phyloP scores from a whole-genome alignment of 2,329 filamentous ascomycete genomes.

The Fusarium temperatum region DNA sequence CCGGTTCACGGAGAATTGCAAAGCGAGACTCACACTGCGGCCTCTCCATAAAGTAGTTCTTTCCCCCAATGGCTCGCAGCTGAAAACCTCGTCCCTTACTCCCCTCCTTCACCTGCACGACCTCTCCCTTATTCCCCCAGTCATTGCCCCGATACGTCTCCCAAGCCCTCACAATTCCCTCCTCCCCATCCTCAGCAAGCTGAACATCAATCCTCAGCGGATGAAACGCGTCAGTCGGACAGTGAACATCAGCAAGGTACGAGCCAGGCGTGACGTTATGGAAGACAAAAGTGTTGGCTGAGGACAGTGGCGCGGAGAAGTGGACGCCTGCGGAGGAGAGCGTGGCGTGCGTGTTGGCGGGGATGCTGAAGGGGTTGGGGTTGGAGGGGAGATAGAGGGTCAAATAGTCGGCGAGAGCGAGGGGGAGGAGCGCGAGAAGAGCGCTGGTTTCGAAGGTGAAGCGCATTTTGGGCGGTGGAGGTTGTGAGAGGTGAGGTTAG shows the following conservation, averaged over 20 bases:
- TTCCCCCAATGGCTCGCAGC: constrained; percentile 67
- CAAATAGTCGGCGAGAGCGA: constrained; percentile 47
- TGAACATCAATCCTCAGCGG: constrained; percentile 81
- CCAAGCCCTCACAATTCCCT: constrained; percentile 70
- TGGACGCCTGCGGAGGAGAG: constrained; percentile 54
- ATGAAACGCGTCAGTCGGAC: constrained; percentile 77
- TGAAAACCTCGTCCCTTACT: constrained; percentile 61
- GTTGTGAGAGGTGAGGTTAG: neutral
- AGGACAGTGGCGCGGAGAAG: constrained; percentile 69
- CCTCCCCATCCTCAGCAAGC: constrained; percentile 31
- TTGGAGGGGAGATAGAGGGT: constrained; percentile 59
- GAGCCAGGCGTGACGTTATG: constrained; percentile 73
- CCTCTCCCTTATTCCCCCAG: constrained; percentile 86
- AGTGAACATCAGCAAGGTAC: constrained; percentile 85
- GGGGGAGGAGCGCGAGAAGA: constrained; percentile 50
- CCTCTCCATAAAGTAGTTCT: constrained; percentile 81
- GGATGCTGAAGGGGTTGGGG: constrained; percentile 64
- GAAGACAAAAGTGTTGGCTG: constrained; percentile 79
- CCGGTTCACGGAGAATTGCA: neutral
- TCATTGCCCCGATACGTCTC: constrained; percentile 90
- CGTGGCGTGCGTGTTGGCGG: constrained; percentile 73
- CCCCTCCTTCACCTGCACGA: constrained; percentile 53
- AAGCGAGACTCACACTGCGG: constrained; percentile 71
- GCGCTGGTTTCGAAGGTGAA: constrained; percentile 47
- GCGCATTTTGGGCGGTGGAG: constrained; percentile 45